Percentiles rank a stretch among this genome's conserved stretches.
Conservation (phyloP, 2,329 filamentous ascomycete species). For the Clonostachys chloroleuca region DNA sequence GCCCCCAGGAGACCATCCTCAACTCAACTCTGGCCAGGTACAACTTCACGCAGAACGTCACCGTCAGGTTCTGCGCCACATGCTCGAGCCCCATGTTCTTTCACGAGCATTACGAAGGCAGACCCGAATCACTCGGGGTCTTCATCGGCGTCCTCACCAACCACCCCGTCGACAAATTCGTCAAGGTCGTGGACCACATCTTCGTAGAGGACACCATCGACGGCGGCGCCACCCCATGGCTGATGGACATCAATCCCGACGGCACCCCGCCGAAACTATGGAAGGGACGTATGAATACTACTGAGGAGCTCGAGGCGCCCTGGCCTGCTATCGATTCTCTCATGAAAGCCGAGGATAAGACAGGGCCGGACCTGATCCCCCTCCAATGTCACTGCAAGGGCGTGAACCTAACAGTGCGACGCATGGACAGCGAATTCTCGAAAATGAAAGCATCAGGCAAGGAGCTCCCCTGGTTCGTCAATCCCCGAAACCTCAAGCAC, state of each 20-base stretch:
- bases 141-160: background rate
- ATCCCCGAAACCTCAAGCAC: conserved; percentile 10
- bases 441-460: conserved; percentile 8
- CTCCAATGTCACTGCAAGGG: background rate
- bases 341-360: no score
- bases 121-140: background rate
- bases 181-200: background rate
- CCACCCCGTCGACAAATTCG: background rate
- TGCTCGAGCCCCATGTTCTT: background rate
- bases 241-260: conserved; percentile 8
- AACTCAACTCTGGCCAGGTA: background rate
- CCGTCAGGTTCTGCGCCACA: background rate
- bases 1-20: background rate
- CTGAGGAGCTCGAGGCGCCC: background rate
- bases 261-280: background rate
- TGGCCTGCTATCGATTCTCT: background rate
- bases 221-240: background rate
- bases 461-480: conserved; percentile 24
- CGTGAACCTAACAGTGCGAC: conserved; percentile 1
- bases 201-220: background rate
- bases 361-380: background rate
- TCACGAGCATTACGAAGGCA: background rate
- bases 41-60: background rate
- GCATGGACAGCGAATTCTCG: conserved; percentile 9
- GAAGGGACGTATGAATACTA: background rate